Evolutionary conservation across 352 stramenopile species (phyloP).

Genomic region (Phytophthora litchii): DNA sequence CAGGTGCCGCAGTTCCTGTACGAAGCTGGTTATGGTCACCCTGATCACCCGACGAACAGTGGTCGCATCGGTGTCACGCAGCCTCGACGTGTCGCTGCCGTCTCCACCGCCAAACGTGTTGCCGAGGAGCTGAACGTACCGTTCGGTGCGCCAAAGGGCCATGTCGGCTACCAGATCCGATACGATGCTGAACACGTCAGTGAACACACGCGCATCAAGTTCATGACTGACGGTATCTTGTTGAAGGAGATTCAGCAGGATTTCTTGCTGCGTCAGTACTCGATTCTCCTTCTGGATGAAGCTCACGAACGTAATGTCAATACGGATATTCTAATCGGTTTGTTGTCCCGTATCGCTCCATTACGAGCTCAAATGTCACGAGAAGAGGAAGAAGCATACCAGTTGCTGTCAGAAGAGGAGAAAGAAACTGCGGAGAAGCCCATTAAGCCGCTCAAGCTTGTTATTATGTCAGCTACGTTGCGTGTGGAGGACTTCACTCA

Average conservation of each 20-base stretch:
- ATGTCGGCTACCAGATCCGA: slow-evolving; percentile 98
- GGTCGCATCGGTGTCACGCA: slow-evolving; percentile 96
- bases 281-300: slow-evolving; percentile 93
- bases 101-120: slow-evolving; percentile 97
- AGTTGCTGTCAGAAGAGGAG: slow-evolving; percentile 49
- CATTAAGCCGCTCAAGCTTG: slow-evolving; percentile 80
- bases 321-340: slow-evolving; percentile 96
- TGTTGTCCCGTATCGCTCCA: slow-evolving; percentile 95
- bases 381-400: slow-evolving; percentile 66
- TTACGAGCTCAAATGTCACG: slow-evolving; percentile 89
- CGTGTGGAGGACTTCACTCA: slow-evolving; percentile 97
- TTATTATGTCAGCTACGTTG: slow-evolving; percentile 99
- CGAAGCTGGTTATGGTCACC: slow-evolving; percentile 90
- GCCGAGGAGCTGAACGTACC: slow-evolving; percentile 95
- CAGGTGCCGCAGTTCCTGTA: slow-evolving; percentile 99
- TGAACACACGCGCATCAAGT: slow-evolving; percentile 94
- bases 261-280: slow-evolving; percentile 80
- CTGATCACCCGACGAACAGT: slow-evolving; percentile 52
- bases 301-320: slow-evolving; percentile 97
- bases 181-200: slow-evolving; percentile 96
- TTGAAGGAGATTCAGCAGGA: slow-evolving; percentile 96
- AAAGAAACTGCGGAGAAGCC: slow-evolving; percentile 50
- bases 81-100: slow-evolving; percentile 97
- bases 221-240: slow-evolving; percentile 99
- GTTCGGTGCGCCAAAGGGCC: slow-evolving; percentile 61